These are phyloP conservation scores for Paecilomyces variotii DNA, from an alignment of 2,329 filamentous ascomycete species.

Conservation along the genomic window DNA sequence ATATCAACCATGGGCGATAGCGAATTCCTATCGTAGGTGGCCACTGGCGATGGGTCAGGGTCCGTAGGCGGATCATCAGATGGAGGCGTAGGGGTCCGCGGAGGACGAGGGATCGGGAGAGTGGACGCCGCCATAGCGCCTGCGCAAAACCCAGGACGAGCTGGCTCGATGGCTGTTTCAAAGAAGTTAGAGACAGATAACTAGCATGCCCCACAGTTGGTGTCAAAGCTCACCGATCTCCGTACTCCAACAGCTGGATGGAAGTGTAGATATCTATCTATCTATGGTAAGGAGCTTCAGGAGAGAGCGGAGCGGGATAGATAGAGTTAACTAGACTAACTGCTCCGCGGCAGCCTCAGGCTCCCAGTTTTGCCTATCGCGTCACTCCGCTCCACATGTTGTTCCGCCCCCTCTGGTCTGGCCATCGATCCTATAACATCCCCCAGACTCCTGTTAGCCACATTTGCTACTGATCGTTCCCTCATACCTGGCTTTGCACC, in stretches of 20 bases:
- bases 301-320: not conserved
- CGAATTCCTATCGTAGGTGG: conserved; percentile 36
- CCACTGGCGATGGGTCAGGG: conserved; percentile 16
- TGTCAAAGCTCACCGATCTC: not conserved
- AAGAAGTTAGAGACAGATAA: not conserved
- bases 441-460: not conserved
- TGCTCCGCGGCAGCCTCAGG: conserved; percentile 12
- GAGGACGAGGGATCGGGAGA: conserved; percentile 52
- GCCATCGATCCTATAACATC: not conserved
- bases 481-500: conserved; percentile 4
- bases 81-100: conserved; percentile 58
- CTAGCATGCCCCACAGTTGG: not conserved
- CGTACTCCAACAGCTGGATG: not conserved
- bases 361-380: conserved; percentile 3
- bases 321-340: too few species aligned
- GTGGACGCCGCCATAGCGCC: conserved; percentile 50
- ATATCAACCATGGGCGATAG: conserved; percentile 41
- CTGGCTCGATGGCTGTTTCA: not conserved
- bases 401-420: not conserved
- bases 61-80: conserved; percentile 37
- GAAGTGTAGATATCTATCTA: not conserved
- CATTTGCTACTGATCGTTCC: not conserved
- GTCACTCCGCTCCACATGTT: not conserved
- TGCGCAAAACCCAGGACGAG: not conserved
- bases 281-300: not conserved